phyloP scores from a whole-genome alignment of 139 green algal species.

The Coccomyxa sp. region DNA sequence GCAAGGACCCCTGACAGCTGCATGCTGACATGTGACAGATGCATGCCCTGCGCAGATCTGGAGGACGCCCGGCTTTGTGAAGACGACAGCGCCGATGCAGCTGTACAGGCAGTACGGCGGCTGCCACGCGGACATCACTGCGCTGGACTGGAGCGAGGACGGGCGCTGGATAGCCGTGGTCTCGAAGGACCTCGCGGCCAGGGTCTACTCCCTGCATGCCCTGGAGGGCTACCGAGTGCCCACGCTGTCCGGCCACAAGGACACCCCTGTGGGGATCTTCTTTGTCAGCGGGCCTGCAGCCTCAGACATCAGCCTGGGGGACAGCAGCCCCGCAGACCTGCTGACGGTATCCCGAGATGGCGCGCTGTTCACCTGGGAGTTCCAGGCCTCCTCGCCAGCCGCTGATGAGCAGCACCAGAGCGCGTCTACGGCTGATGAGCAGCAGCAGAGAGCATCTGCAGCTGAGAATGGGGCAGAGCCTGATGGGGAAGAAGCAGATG shows the following conservation, averaged over 20 bases:
- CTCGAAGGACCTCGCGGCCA: constrained; percentile 76
- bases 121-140: constrained; percentile 77
- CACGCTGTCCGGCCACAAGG: constrained; percentile 81
- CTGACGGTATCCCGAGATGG: constrained; percentile 83
- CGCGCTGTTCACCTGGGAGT: constrained; percentile 80
- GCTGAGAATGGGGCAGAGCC: no score
- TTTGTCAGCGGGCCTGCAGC: constrained; percentile 42
- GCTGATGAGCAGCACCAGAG: no score
- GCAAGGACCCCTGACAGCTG: no score
- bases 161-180: constrained; percentile 69
- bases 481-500: no score
- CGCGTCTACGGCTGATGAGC: no score
- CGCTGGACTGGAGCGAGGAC: constrained; percentile 83
- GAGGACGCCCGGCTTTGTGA: constrained; percentile 68
- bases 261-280: constrained; percentile 64
- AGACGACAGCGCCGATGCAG: constrained; percentile 84
- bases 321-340: constrained; percentile 26
- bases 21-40: not conserved
- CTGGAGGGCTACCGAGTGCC: constrained; percentile 76
- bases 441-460: no score
- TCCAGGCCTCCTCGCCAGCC: no score
- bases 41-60: constrained; percentile 71
- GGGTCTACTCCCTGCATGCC: constrained; percentile 80
- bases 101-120: constrained; percentile 86
- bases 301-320: not conserved